A percentile compares a stretch with the other conserved stretches of the same genome.
These are phyloP conservation scores for Suhomyces panamericanus DNA, from an alignment of 1,139 yeast genomes.

Conservation along the genomic window DNA sequence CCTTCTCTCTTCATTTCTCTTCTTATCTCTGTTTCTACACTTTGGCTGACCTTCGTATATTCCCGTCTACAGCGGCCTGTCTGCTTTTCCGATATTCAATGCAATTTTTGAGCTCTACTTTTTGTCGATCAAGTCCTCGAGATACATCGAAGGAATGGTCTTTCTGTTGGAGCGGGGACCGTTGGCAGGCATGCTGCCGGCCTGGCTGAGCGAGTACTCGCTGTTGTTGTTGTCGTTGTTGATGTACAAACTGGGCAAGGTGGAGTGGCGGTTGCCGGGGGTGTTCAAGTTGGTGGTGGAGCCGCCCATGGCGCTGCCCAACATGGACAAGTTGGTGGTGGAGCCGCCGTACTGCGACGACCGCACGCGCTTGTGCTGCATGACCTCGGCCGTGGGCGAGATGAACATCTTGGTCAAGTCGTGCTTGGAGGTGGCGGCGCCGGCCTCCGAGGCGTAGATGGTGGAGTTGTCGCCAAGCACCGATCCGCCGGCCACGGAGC, in stretches of 20 bases:
- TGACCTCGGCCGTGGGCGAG: conserved; percentile 78
- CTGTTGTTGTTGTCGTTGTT: conserved; percentile 37
- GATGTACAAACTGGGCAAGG: conserved; percentile 37
- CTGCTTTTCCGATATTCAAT: too few species aligned
- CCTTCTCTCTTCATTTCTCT: too few species aligned
- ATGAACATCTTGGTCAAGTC: conserved; percentile 60
- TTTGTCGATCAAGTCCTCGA: conserved; percentile 55
- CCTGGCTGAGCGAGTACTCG: conserved; percentile 29
- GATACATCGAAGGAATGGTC: conserved; percentile 56
- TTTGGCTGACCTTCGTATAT: too few species aligned
- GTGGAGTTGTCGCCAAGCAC: conserved; percentile 42
- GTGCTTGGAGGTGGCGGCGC: conserved; percentile 37
- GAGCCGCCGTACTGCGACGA: conserved; percentile 28
- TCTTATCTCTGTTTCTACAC: too few species aligned
- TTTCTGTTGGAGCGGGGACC: conserved; percentile 24
- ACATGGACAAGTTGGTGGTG: conserved; percentile 25
- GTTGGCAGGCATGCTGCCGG: conserved; percentile 5
- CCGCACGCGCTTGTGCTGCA: conserved; percentile 45
- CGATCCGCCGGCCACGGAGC: conserved; percentile 21
- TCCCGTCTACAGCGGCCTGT: too few species aligned
- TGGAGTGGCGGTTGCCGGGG: conserved; percentile 34
- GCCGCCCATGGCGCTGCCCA: conserved; percentile 19
- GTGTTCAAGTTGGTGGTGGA: conserved; percentile 31
- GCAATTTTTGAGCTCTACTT: conserved; percentile 1
- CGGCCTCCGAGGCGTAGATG: conserved; percentile 37